A percentile compares a stretch with the other conserved stretches of the same genome.
Conservation (phyloP, 352 stramenopile species). For the Globisporangium echinulatum region DNA sequence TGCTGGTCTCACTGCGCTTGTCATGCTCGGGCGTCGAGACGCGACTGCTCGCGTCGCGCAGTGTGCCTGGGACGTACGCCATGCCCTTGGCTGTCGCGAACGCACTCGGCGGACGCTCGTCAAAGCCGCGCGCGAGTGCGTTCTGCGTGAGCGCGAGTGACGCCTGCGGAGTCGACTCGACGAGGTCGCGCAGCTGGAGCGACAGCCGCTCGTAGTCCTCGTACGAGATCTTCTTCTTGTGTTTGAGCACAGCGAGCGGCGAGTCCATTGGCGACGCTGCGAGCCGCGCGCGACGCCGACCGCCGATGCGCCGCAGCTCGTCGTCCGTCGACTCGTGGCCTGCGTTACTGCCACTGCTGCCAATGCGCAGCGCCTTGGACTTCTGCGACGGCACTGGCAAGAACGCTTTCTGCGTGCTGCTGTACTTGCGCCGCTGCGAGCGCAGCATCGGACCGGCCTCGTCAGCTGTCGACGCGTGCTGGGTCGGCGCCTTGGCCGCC, state of each 20-base stretch:
- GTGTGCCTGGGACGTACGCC: constrained; percentile 36
- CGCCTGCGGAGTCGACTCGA: constrained; percentile 55
- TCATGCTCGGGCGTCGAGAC: neutral
- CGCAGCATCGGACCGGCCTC: constrained; percentile 23
- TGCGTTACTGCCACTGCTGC: neutral
- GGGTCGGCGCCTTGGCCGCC: constrained; percentile 6
- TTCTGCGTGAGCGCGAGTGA: constrained; percentile 51
- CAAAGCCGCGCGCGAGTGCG: constrained; percentile 36
- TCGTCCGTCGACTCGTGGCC: constrained; percentile 12
- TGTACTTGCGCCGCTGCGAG: constrained; percentile 29
- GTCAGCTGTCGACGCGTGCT: constrained; percentile 1
- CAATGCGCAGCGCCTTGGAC: constrained; percentile 39
- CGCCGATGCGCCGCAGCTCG: constrained; percentile 4
- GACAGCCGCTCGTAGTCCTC: constrained; percentile 71
- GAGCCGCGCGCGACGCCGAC: constrained; percentile 11
- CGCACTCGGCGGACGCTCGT: constrained; percentile 16
- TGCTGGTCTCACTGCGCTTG: constrained; percentile 18
- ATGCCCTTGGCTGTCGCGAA: constrained; percentile 12
- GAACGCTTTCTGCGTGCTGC: constrained; percentile 37
- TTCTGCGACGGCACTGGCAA: constrained; percentile 35
- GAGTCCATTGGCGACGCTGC: constrained; percentile 35
- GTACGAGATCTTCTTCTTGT: constrained; percentile 71
- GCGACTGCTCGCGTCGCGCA: constrained; percentile 4
- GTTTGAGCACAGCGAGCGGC: constrained; percentile 54
- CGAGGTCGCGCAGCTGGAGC: constrained; percentile 52